Conservation (phyloP, 306 rosid species). For the Parietaria judaica region DNA sequence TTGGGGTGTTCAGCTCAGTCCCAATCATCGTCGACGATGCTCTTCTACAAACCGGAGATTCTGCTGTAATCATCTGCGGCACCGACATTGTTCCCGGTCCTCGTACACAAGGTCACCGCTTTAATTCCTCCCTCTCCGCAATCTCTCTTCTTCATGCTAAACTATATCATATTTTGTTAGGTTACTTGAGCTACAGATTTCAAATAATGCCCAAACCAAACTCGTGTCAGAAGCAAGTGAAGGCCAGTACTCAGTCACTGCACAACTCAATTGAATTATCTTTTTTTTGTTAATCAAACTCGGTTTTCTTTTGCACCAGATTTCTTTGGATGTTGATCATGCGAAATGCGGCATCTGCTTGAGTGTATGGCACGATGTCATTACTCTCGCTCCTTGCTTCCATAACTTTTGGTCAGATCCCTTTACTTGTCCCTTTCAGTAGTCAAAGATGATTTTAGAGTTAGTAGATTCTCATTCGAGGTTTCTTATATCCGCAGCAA, state of each 20-base stretch:
- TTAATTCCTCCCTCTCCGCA: background rate
- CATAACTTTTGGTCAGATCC: constrained; percentile 75
- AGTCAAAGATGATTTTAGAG: background rate
- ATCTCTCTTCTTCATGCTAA: background rate
- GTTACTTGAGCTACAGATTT: constrained; percentile 56
- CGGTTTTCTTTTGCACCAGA: constrained; percentile 38
- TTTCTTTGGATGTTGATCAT: constrained; percentile 61
- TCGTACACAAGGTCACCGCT: background rate
- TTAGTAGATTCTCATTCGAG: constrained; percentile 19
- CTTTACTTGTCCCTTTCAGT: constrained; percentile 6
- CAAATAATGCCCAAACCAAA: constrained; percentile 41
- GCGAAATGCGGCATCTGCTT: constrained; percentile 93
- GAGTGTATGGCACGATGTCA: constrained; percentile 87
- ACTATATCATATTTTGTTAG: constrained; percentile 15
- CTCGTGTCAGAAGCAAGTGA: constrained; percentile 38
- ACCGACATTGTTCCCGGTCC: constrained; percentile 46
- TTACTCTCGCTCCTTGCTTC: constrained; percentile 84
- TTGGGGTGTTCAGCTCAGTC: constrained; percentile 33
- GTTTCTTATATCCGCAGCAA: constrained; percentile 46
- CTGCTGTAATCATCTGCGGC: constrained; percentile 49
- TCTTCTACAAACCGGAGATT: constrained; percentile 34
- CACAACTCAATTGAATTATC: background rate
- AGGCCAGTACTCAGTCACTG: constrained; percentile 29
- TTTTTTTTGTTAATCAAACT: background rate
- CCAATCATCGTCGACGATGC: constrained; percentile 55